Evolutionary conservation across 148 eudicot species (phyloP), one percentile per base, ranked within the genome.

Genomic region (Rhododendron ovatum): DNA sequence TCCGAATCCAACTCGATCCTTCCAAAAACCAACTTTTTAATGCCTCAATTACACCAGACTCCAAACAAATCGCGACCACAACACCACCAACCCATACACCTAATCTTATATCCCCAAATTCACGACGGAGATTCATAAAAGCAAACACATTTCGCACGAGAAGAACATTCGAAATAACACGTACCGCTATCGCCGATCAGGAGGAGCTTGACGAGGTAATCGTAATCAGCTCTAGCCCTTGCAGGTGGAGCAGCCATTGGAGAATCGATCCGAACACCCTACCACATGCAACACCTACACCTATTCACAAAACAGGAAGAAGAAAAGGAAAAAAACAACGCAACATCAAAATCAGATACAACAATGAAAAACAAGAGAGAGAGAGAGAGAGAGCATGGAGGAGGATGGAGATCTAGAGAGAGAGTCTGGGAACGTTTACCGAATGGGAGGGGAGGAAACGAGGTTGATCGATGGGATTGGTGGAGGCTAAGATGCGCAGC

Each of bases 171-270:
- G 33, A 82, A 82, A 41, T 10, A 59, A 86, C 84, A 87, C 83
- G 37, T 88, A 96, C 99, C 99, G 88, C 98, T 96, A 37, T 96
- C 99, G 78, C 99, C 99, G 83, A 96, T 96, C 59, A 96, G 84
- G 65, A 95, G 99, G 61, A 96, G 95, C 89, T 96, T 96, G 84
- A 95, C 91, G 85, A 96, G 96, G 86, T 95, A 96, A 89, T 96
- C 99, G 85, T 96, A 96, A 88, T 96, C 99, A 76, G 98, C 99
- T 84, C 98, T 92, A 84, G 98, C 95, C 89, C 98, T 95, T 26
- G 93, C 93, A 87, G 98, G 96, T 90, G 98, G 96, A 94, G 98
- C 98, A 63, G 98, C 96, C 99, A 96, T 96, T 91, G 86, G 88
- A 91, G 22, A 86, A 83, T 69, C 75, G 67, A 48, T 78, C 50